Percentiles rank a stretch among this genome's conserved stretches.
phyloP scores from a whole-genome alignment of 441 rosid species.

The Biscutella laevigata region DNA sequence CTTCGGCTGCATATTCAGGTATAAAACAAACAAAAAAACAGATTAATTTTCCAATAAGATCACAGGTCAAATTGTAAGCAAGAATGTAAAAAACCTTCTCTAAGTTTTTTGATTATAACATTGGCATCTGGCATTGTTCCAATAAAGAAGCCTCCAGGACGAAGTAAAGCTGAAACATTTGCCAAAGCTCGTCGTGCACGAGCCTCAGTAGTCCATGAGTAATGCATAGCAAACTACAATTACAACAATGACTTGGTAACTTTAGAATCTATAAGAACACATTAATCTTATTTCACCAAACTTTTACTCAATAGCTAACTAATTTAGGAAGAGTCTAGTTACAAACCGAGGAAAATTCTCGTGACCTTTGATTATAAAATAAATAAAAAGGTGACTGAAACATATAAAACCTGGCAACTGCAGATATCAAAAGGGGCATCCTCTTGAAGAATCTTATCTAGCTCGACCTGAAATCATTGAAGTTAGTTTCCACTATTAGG shows the following conservation, averaged over 20 bases:
- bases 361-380: too few species aligned
- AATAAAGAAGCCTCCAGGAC: slow-evolving; percentile 84
- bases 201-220: slow-evolving; percentile 91
- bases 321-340: background rate
- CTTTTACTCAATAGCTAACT: background rate
- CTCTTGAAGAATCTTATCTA: slow-evolving; percentile 74
- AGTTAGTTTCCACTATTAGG: slow-evolving; percentile 1
- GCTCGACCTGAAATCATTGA: slow-evolving; percentile 48
- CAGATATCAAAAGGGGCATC: slow-evolving; percentile 94
- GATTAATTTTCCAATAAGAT: slow-evolving; percentile 7
- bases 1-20: slow-evolving; percentile 61
- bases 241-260: background rate
- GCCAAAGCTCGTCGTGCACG: slow-evolving; percentile 89
- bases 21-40: background rate
- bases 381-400: background rate
- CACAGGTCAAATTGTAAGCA: background rate
- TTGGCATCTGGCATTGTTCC: slow-evolving; percentile 99
- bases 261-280: slow-evolving; percentile 1
- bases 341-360: background rate
- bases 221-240: slow-evolving; percentile 88
- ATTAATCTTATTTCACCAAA: background rate
- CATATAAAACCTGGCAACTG: slow-evolving; percentile 74
- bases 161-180: slow-evolving; percentile 86
- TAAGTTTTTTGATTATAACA: slow-evolving; percentile 74
- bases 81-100: slow-evolving; percentile 49